phyloP scores from a whole-genome alignment of 2,329 filamentous ascomycete genomes.

The Penicillium oxalicum region DNA sequence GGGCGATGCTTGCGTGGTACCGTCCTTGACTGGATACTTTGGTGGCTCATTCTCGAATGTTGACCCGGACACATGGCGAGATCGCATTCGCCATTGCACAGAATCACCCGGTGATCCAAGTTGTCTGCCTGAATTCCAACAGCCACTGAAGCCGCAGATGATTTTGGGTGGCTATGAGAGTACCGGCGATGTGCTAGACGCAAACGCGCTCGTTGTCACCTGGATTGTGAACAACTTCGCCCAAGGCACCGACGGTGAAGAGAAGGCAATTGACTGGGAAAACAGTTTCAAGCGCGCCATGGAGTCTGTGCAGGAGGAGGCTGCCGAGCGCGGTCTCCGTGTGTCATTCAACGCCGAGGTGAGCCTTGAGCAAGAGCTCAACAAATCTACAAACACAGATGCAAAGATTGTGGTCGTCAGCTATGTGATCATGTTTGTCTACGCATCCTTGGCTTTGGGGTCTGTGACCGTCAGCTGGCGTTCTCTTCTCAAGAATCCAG shows the following conservation, averaged over 20 bases:
- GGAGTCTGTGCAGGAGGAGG: conserved; percentile 73
- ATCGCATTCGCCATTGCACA: conserved; percentile 66
- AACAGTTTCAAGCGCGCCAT: conserved; percentile 67
- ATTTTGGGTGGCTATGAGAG: conserved; percentile 75
- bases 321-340: conserved; percentile 67
- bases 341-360: conserved; percentile 94
- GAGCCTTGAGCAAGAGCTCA: conserved; percentile 89
- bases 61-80: conserved; percentile 62
- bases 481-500: conserved; percentile 74
- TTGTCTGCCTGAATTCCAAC: conserved; percentile 82
- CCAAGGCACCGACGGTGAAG: conserved; percentile 65
- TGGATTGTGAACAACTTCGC: conserved; percentile 89
- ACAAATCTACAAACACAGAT: conserved; percentile 97
- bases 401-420: conserved; percentile 94
- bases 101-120: conserved; percentile 63
- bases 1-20: conserved; percentile 81
- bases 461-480: conserved; percentile 74
- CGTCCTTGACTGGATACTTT: conserved; percentile 89
- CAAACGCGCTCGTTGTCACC: conserved; percentile 76
- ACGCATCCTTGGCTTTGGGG: conserved; percentile 86
- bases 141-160: conserved; percentile 79
- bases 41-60: conserved; percentile 59
- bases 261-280: conserved; percentile 84
- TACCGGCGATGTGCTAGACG: conserved; percentile 59
- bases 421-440: conserved; percentile 98